Evolutionary conservation across 805 yeast genomes (phyloP).

Genomic region (Candida cerambycidarum): DNA sequence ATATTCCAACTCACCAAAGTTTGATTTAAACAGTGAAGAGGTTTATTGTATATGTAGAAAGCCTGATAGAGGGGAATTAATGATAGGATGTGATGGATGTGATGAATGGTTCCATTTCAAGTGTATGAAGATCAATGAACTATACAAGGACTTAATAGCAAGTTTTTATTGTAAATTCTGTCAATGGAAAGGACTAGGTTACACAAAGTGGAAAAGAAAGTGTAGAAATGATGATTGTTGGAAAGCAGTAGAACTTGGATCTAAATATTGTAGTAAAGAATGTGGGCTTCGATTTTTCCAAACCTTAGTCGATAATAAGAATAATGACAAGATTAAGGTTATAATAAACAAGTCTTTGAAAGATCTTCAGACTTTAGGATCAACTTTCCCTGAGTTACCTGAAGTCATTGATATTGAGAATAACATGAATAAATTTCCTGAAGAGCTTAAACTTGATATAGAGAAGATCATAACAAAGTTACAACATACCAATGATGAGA

Average conservation of each 20-base stretch:
- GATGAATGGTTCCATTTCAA: constrained; percentile 92
- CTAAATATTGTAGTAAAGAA: constrained; percentile 73
- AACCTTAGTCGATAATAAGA: not conserved
- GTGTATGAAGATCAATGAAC: constrained; percentile 62
- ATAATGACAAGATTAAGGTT: constrained; percentile 18
- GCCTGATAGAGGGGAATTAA: constrained; percentile 69
- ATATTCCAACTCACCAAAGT: constrained; percentile 38
- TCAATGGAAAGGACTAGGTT: constrained; percentile 49
- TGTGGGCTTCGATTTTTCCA: constrained; percentile 56
- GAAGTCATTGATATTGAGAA: constrained; percentile 25
- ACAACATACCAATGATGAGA: constrained; percentile 12
- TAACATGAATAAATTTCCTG: constrained; percentile 19
- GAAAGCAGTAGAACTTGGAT: constrained; percentile 46
- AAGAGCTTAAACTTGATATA: constrained; percentile 20
- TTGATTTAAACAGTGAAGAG: constrained; percentile 55
- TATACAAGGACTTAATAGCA: constrained; percentile 55
- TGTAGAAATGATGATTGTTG: constrained; percentile 64
- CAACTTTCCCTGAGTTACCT: constrained; percentile 44
- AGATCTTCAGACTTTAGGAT: constrained; percentile 26
- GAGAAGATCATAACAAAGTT: constrained; percentile 19
- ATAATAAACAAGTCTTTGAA: constrained; percentile 9
- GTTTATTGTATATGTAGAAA: constrained; percentile 75
- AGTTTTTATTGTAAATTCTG: constrained; percentile 76
- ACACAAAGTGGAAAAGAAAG: constrained; percentile 70
- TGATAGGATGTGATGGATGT: constrained; percentile 95